phyloP scores from a whole-genome alignment of 495 filamentous ascomycete species.

The Podospora pseudocomata region DNA sequence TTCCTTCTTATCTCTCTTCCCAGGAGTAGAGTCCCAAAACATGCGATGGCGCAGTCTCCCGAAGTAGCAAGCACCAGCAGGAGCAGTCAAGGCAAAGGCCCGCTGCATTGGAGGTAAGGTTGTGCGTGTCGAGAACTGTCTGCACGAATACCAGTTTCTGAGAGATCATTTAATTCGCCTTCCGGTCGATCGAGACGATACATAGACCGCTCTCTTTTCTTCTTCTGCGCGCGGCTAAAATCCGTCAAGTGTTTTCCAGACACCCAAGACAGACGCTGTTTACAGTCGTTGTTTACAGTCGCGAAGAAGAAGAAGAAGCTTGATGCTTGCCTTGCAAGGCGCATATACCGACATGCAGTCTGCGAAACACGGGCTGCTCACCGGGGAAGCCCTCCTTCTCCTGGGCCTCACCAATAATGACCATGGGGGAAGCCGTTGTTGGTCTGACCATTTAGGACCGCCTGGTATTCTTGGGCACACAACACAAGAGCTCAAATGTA shows the following conservation, averaged over 20 bases:
- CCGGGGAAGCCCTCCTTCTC: neutral
- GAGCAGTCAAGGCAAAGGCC: neutral
- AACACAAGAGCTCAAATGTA: constrained; percentile 14
- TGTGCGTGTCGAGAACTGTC: neutral
- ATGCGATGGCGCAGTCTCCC: neutral
- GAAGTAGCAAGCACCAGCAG: neutral
- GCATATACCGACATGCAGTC: neutral
- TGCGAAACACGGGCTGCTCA: neutral
- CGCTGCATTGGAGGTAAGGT: neutral
- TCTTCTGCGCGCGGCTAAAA: neutral
- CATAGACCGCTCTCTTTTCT: neutral
- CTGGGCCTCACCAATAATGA: constrained; percentile 8
- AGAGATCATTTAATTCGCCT: neutral
- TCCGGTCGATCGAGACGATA: neutral
- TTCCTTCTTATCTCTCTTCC: neutral
- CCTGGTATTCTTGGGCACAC: constrained; percentile 4
- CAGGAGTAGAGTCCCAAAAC: neutral
- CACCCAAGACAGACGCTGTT: neutral
- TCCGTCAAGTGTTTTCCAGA: neutral
- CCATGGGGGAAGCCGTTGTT: constrained; percentile 1
- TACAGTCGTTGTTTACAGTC: neutral
- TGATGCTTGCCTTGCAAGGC: neutral
- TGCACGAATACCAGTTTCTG: neutral
- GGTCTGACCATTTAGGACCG: neutral
- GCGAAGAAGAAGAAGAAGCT: neutral